These are phyloP conservation scores for Cryptococcus floricola DNA, from an alignment of 1,284 basidiomycete genomes.

Conservation along the genomic window DNA sequence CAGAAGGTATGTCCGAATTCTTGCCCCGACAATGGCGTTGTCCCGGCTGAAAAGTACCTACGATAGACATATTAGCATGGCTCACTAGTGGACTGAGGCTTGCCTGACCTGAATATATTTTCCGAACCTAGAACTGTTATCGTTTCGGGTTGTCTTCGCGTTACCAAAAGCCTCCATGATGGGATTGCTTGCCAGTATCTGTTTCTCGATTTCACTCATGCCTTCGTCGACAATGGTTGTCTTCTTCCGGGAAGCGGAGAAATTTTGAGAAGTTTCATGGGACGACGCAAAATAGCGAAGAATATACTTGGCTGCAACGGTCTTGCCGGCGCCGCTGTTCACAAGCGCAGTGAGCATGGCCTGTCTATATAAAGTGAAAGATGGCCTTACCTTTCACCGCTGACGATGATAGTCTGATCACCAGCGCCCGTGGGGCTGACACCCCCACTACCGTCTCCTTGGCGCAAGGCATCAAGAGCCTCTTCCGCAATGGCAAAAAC, in stretches of 20 bases:
- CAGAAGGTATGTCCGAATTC: constrained; percentile 94
- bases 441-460: constrained; percentile 50
- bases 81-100: not conserved
- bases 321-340: constrained; percentile 93
- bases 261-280: constrained; percentile 69
- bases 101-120: constrained; percentile 92
- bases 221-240: constrained; percentile 34
- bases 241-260: not conserved
- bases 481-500: constrained; percentile 99
- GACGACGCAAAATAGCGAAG: constrained; percentile 99
- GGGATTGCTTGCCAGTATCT: constrained; percentile 97
- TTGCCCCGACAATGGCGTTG: constrained; percentile 95
- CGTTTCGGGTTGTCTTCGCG: constrained; percentile 97
- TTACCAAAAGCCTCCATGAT: constrained; percentile 99
- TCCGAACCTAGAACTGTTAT: constrained; percentile 98
- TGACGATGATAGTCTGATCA: constrained; percentile 98
- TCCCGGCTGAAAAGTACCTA: constrained; percentile 93
- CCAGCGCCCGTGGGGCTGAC: constrained; percentile 65
- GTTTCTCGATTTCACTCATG: constrained; percentile 88
- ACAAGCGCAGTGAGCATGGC: not conserved
- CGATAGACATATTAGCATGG: not conserved
- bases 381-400: constrained; percentile 80
- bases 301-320: constrained; percentile 98
- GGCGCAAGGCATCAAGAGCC: constrained; percentile 91
- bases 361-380: not conserved